Percentiles rank a stretch among this genome's conserved stretches.
phyloP scores from a whole-genome alignment of 2,329 filamentous ascomycete species.

The Aureobasidium vineae region DNA sequence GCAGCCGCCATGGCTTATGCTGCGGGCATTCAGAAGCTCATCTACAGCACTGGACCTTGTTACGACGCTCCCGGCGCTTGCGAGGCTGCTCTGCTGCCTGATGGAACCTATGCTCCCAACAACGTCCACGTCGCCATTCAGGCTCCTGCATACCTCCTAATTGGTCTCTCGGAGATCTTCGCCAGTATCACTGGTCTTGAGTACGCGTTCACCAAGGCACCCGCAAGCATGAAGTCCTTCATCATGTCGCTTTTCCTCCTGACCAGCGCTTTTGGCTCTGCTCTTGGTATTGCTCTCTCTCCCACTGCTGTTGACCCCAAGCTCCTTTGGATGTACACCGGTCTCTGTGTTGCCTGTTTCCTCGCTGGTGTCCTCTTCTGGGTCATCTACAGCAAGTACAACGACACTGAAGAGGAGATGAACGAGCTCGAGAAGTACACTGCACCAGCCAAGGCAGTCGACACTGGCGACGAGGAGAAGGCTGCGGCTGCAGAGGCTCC shows the following conservation, averaged over 20 bases:
- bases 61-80: slow-evolving; percentile 47
- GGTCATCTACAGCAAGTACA: slow-evolving; percentile 42
- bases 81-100: slow-evolving; percentile 37
- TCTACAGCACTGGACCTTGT: slow-evolving; percentile 56
- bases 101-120: slow-evolving; percentile 42
- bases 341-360: slow-evolving; percentile 31
- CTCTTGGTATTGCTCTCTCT: slow-evolving; percentile 61
- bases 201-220: slow-evolving; percentile 50
- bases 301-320: slow-evolving; percentile 62
- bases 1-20: slow-evolving; percentile 56
- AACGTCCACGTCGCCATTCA: slow-evolving; percentile 48
- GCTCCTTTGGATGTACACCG: slow-evolving; percentile 59
- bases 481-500: slow-evolving; percentile 1
- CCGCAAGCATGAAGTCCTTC: slow-evolving; percentile 49
- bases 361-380: slow-evolving; percentile 34
- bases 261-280: slow-evolving; percentile 58
- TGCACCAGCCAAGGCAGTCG: slow-evolving; percentile 3
- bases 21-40: slow-evolving; percentile 56
- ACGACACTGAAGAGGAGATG: slow-evolving; percentile 51
- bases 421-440: slow-evolving; percentile 46
- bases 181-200: slow-evolving; percentile 51
- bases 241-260: slow-evolving; percentile 59
- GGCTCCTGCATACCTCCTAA: slow-evolving; percentile 47
- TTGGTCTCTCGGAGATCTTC: slow-evolving; percentile 49
- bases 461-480: neutral